Evolutionary conservation across 257 asterid genomes (phyloP).

Genomic region (Fraxinus excelsior): DNA sequence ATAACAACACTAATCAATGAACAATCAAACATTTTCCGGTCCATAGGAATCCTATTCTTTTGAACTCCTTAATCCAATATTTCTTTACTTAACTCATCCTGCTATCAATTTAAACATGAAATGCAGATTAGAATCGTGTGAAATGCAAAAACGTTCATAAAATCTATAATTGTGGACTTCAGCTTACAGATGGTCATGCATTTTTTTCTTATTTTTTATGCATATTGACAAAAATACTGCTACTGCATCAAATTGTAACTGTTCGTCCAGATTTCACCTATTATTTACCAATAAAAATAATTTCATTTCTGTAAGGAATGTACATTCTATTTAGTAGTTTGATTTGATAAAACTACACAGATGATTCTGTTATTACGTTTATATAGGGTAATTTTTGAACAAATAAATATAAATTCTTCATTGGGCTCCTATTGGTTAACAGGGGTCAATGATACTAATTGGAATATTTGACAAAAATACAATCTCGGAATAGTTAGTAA

Average conservation of each 20-base stretch:
- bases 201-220: neutral
- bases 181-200: neutral
- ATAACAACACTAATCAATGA: slow-evolving; percentile 22
- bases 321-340: neutral
- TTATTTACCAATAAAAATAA: neutral
- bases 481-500: too few relatives aligned
- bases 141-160: neutral
- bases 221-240: slow-evolving; percentile 5
- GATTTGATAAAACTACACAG: neutral
- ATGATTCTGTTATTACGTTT: neutral
- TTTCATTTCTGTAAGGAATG: neutral
- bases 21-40: slow-evolving; percentile 5
- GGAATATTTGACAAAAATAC: too few relatives aligned
- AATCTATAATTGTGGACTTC: neutral
- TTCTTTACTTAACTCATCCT: slow-evolving; percentile 1
- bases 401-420: too few relatives aligned
- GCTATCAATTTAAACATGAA: slow-evolving; percentile 3
- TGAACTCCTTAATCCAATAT: slow-evolving; percentile 5
- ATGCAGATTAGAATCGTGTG: neutral
- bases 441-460: too few relatives aligned
- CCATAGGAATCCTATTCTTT: neutral
- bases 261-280: neutral
- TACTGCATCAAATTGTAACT: neutral
- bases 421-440: too few relatives aligned
- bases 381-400: too few relatives aligned